Percentiles rank a stretch among this genome's conserved stretches.
phyloP scores from a whole-genome alignment of 305 asterid species.

The Lippia alba region DNA sequence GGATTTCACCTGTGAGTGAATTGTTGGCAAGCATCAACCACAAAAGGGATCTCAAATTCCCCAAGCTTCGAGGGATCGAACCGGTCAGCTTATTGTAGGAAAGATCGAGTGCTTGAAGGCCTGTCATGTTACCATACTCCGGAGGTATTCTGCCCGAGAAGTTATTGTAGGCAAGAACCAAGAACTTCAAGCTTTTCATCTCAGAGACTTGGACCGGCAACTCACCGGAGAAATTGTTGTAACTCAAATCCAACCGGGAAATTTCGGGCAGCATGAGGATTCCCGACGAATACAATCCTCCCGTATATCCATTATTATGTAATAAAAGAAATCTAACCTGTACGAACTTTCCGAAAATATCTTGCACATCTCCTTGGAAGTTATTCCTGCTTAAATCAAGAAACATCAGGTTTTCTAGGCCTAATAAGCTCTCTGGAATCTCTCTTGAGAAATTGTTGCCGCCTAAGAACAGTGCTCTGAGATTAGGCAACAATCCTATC shows the following conservation, averaged over 20 bases:
- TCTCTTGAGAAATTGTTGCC: conserved; percentile 71
- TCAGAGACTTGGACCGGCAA: conserved; percentile 65
- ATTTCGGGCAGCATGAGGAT: conserved; percentile 63
- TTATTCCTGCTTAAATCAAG: conserved; percentile 76
- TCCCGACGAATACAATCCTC: conserved; percentile 68
- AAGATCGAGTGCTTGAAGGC: conserved; percentile 84
- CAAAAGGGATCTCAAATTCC: conserved; percentile 66
- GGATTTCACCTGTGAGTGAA: conserved; percentile 66
- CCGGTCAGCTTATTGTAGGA: conserved; percentile 73
- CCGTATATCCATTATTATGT: conserved; percentile 62
- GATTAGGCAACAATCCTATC: conserved; percentile 62
- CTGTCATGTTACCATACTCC: conserved; percentile 64
- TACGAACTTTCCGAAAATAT: conserved; percentile 58
- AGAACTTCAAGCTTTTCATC: conserved; percentile 61
- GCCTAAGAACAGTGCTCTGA: conserved; percentile 68
- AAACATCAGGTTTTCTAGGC: conserved; percentile 55
- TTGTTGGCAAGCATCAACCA: conserved; percentile 97
- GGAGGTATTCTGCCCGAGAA: conserved; percentile 77
- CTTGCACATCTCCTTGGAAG: conserved; percentile 77
- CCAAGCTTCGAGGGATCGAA: conserved; percentile 67
- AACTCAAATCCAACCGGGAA: conserved; percentile 77
- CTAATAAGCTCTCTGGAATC: conserved; percentile 64
- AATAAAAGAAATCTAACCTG: conserved; percentile 75
- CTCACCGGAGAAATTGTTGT: conserved; percentile 69
- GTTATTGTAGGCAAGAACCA: conserved; percentile 77